phyloP scores from a whole-genome alignment of 2,329 filamentous ascomycete genomes.

The Cladosporium sp. region DNA sequence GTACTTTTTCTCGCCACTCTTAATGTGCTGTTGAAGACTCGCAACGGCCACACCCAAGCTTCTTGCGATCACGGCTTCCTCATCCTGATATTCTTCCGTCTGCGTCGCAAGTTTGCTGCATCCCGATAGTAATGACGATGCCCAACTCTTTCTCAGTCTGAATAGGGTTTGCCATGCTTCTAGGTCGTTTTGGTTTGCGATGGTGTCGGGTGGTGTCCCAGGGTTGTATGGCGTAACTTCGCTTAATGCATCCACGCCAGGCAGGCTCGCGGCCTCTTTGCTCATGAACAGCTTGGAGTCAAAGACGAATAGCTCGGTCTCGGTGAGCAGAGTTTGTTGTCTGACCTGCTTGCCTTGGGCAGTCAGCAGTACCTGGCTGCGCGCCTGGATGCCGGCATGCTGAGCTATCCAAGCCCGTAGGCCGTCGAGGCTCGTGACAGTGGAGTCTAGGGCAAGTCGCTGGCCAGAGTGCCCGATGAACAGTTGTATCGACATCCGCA shows the following conservation, averaged over 20 bases:
- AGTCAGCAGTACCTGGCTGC: constrained; percentile 84
- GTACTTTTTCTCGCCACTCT: constrained; percentile 67
- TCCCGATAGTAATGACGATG: constrained; percentile 63
- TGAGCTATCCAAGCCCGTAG: constrained; percentile 76
- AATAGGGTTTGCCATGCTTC: constrained; percentile 87
- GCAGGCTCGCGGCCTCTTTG: constrained; percentile 17
- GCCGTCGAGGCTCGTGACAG: constrained; percentile 74
- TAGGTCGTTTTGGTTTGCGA: constrained; percentile 73
- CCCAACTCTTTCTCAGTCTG: constrained; percentile 76
- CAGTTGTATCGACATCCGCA: constrained; percentile 80
- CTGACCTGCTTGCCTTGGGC: constrained; percentile 79
- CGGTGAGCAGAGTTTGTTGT: constrained; percentile 70
- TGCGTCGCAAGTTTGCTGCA: constrained; percentile 62
- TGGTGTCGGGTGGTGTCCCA: constrained; percentile 67
- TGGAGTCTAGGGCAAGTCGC: constrained; percentile 73
- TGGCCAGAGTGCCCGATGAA: constrained; percentile 91
- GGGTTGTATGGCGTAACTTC: constrained; percentile 47
- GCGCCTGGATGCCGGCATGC: constrained; percentile 66
- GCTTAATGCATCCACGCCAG: constrained; percentile 52
- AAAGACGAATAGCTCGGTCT: constrained; percentile 91
- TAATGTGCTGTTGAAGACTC: constrained; percentile 74
- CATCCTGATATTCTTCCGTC: constrained; percentile 62
- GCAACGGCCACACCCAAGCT: constrained; percentile 80
- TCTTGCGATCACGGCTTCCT: constrained; percentile 72
- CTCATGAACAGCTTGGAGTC: constrained; percentile 55